Base-by-base conservation (phyloP, 257 asterid species). In the Solanum verrucosum region DNA sequence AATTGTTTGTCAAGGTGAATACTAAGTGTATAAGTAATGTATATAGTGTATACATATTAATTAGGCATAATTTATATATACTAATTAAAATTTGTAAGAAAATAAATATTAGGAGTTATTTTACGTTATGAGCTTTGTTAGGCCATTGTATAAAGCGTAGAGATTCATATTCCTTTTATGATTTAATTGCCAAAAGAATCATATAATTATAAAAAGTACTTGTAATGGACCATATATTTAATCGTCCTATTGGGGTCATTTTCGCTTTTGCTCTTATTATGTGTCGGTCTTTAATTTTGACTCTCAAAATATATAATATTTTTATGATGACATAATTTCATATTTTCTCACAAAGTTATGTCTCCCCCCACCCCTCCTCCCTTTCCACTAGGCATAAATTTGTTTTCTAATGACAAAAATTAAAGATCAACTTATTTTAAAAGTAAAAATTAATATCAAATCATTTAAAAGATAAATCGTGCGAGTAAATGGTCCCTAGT, bases 301-400 rank as follows among this genome's bases (percentile, higher is more conserved):
- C 15, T 23, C 31, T 63, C 7, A 63, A 10, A 6, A 63, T n/a
- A 63, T 10, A n/a, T n/a, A n/a, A 63, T 23, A 9, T 59, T 21
- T 59, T 59, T 0, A 21, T 0, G 0, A 1, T n/a, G 71, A n/a
- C 2, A n/a, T 23, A 4, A 63, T n/a, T 63, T 63, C 2, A 10
- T 63, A n/a, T 4, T 10, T 9, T n/a, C 71, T 63, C 7, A 63
- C 4, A 63, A 63, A 63, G 3, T 63, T 63, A 2, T 63, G 23
- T 44, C 52, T 4, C 52, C 52, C 52, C 52, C 18, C 23, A 5
- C 60, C 59, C 63, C 23, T 1, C 65, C 2, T 4, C n/a, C 68
- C 5, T 4, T 4, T 4, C 7, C 2, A 3, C 5, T 60, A 60
- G 29, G 29, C 3, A 63, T n/a, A 60, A 60, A 3, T 4, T 63